phyloP scores from a whole-genome alignment of 257 asterid species.

The Gardenia jasminoides region DNA sequence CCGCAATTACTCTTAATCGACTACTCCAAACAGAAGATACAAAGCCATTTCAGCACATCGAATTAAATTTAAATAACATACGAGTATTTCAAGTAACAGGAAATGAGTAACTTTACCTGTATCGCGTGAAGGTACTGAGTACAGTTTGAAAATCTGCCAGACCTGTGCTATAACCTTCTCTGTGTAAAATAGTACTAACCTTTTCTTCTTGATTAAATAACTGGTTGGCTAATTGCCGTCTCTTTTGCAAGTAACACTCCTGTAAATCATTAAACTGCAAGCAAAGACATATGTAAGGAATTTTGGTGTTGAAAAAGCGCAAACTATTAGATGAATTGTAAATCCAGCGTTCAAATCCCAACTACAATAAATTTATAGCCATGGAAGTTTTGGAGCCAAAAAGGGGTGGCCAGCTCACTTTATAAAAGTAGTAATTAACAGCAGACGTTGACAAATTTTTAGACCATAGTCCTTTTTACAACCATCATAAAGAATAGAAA shows the following conservation, averaged over 20 bases:
- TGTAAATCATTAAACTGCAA: slow-evolving; percentile 80
- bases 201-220: slow-evolving; percentile 39
- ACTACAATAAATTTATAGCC: neutral
- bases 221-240: slow-evolving; percentile 53
- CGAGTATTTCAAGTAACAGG: neutral
- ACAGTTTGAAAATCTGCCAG: slow-evolving; percentile 81
- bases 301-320: neutral
- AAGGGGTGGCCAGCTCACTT: neutral
- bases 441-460: neutral
- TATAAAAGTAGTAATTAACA: neutral
- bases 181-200: slow-evolving; percentile 31
- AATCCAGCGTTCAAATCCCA: neutral
- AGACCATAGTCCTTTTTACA: neutral
- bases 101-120: slow-evolving; percentile 47
- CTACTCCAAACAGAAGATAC: slow-evolving; percentile 37
- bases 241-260: slow-evolving; percentile 79
- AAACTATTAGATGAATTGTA: neutral
- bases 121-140: slow-evolving; percentile 72
- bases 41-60: neutral
- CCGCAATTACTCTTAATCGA: slow-evolving; percentile 84
- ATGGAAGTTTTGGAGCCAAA: neutral
- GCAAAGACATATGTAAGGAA: slow-evolving; percentile 19
- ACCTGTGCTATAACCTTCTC: slow-evolving; percentile 75
- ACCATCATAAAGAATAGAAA: neutral
- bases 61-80: neutral